Base-by-base conservation (phyloP, 2,329 filamentous ascomycete species). In the Dothistroma pini region DNA sequence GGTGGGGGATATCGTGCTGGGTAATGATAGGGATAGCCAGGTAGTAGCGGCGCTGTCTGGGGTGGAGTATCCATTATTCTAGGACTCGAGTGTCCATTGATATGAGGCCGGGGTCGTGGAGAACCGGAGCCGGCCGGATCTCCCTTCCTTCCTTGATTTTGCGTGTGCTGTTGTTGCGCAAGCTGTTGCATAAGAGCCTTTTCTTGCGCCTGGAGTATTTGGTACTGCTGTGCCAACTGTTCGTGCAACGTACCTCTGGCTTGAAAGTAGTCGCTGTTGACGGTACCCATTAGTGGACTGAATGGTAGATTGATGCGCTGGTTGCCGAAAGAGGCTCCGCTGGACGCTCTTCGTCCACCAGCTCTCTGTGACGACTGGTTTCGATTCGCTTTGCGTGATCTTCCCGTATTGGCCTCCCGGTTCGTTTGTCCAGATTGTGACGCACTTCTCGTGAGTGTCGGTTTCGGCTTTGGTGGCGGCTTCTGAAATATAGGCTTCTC, bases 401-500 rank as follows among this genome's bases (percentile, higher is more conserved):
- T 57, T n/a, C 57, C 63, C 41, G 68, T 61, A 11, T 63, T 74
- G 75, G 38, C 79, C 78, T 68, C 83, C 77, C 68, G 81, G 77
- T 61, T 74, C 65, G 79, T 75, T 60, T 80, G 78, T 25, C 82
- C 78, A 12, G 78, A 78, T 55, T 75, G 75, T 7, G 78, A 79
- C n/a, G 75, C 75, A 62, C 78, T 81, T 16, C 77, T 72, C 4
- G 77, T 78, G 31, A 88, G 75, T 7, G 83, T 77, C 2, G 82
- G 81, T 63, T 81, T 81, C 7, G 84, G 82, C 68, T 85, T 84
- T 0, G 81, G 80, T 16, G 81, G 75, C 7, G 83, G 82, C 64
- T 81, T 80, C 70, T 86, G 83, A 74, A 84, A 86, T 16, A 72
- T 63, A 2, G 68, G 67, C 57, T 83, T 81, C 70, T 96, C 92